These are phyloP conservation scores for Arabidopsis hybrid DNA, from an alignment of 441 rosid species.

Conservation along the genomic window DNA sequence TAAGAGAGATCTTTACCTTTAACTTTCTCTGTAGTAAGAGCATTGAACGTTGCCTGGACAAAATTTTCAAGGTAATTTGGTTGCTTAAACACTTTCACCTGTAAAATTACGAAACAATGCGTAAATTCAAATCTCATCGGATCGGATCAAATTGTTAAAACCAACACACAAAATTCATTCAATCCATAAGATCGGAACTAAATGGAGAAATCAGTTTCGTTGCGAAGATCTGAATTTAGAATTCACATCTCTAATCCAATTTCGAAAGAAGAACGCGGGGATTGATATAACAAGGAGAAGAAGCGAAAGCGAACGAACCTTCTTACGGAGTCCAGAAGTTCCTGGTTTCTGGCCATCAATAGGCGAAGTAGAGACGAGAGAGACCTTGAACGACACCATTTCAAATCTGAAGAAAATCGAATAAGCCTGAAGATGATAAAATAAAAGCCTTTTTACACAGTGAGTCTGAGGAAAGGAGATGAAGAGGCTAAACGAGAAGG, in stretches of 20 bases:
- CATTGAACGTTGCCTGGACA: constrained; percentile 88
- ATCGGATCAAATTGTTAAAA: background rate
- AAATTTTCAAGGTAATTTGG: constrained; percentile 84
- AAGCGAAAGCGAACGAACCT: constrained; percentile 50
- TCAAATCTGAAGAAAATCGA: background rate
- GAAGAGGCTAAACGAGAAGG: background rate
- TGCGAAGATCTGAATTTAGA: background rate
- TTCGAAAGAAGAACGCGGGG: background rate
- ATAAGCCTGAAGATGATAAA: background rate
- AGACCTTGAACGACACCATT: constrained; percentile 54
- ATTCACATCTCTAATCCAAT: background rate
- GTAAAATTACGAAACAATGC: background rate
- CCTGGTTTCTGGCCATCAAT: constrained; percentile 95
- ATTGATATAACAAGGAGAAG: background rate
- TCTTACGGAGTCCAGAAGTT: constrained; percentile 98
- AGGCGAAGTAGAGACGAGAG: constrained; percentile 64
- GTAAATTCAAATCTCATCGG: background rate
- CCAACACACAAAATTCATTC: background rate
- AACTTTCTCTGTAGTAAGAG: constrained; percentile 75
- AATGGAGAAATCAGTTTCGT: background rate
- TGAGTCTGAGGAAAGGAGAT: background rate
- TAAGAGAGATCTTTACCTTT: constrained; percentile 56
- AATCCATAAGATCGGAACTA: background rate
- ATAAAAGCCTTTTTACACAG: background rate
- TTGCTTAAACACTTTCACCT: constrained; percentile 91